These are phyloP conservation scores for Rutstroemia sp. DNA, from an alignment of 2,329 filamentous ascomycete species.

Conservation along the genomic window DNA sequence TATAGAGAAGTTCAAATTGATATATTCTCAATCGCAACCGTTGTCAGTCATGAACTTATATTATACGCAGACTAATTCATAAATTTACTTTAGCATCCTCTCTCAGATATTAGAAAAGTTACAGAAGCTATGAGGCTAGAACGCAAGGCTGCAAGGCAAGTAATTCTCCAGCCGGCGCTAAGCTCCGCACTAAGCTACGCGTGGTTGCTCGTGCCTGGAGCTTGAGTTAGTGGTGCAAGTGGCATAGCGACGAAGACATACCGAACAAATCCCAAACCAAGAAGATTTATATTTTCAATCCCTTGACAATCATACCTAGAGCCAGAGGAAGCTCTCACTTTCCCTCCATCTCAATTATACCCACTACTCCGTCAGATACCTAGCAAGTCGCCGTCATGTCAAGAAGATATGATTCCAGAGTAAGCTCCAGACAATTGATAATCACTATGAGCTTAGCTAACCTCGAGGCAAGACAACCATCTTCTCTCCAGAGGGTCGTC, in stretches of 20 bases:
- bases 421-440: slow-evolving; percentile 40
- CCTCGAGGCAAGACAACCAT: slow-evolving; percentile 72
- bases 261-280: slow-evolving; percentile 8
- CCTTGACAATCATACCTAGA: neutral
- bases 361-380: neutral
- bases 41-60: neutral
- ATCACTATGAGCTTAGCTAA: slow-evolving; percentile 17
- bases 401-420: slow-evolving; percentile 94
- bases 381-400: slow-evolving; percentile 55
- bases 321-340: neutral
- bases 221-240: slow-evolving; percentile 8
- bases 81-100: too few relatives aligned
- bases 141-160: slow-evolving; percentile 5
- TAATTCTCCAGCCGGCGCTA: neutral
- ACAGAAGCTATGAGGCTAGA: neutral
- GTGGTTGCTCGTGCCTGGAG: slow-evolving; percentile 25
- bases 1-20: too few relatives aligned
- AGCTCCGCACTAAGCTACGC: slow-evolving; percentile 11
- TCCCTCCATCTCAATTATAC: neutral
- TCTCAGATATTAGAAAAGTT: neutral
- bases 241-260: slow-evolving; percentile 8
- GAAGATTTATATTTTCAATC: slow-evolving; percentile 3
- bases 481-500: slow-evolving; percentile 96
- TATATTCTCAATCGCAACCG: neutral
- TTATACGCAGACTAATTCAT: too few relatives aligned